Evolutionary conservation across 2,329 filamentous ascomycete genomes (phyloP).

Genomic region (Alternaria brassicae): DNA sequence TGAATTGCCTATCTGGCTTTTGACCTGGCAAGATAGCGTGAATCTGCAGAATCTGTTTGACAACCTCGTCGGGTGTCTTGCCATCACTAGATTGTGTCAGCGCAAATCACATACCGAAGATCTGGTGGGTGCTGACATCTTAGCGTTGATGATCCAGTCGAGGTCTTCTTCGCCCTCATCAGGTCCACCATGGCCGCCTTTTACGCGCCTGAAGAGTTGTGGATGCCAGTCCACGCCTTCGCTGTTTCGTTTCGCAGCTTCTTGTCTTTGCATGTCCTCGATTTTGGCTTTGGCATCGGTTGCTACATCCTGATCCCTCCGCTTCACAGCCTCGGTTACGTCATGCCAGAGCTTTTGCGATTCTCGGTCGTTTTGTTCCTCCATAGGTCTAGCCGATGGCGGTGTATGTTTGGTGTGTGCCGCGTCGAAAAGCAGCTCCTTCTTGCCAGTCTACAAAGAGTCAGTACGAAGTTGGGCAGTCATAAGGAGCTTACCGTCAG

Average conservation of each 20-base stretch:
- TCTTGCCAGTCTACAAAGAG: slow-evolving; percentile 77
- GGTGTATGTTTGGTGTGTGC: slow-evolving; percentile 76
- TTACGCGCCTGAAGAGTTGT: slow-evolving; percentile 79
- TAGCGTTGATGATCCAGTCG: slow-evolving; percentile 92
- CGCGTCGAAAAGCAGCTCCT: slow-evolving; percentile 89
- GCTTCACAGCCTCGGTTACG: slow-evolving; percentile 81
- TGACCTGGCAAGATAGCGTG: slow-evolving; percentile 85
- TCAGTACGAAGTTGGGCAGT: slow-evolving; percentile 1
- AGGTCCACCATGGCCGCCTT: slow-evolving; percentile 70
- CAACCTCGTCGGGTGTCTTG: slow-evolving; percentile 70
- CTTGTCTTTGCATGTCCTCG: slow-evolving; percentile 89
- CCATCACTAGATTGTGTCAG: slow-evolving; percentile 57
- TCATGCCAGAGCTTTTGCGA: slow-evolving; percentile 87
- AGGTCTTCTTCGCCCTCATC: slow-evolving; percentile 87
- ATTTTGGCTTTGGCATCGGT: slow-evolving; percentile 97
- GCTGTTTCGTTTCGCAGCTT: slow-evolving; percentile 79
- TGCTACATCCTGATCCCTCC: slow-evolving; percentile 84
- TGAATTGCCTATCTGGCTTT: slow-evolving; percentile 61
- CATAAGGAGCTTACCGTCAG: slow-evolving; percentile 64
- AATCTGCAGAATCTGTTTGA: slow-evolving; percentile 84
- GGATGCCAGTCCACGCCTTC: slow-evolving; percentile 88
- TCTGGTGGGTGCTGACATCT: slow-evolving; percentile 66
- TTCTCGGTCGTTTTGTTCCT: slow-evolving; percentile 88
- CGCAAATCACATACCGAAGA: neutral
- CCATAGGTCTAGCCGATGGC: slow-evolving; percentile 75